phyloP scores from a whole-genome alignment of 495 filamentous ascomycete genomes.

The Schizothecium vesticola region DNA sequence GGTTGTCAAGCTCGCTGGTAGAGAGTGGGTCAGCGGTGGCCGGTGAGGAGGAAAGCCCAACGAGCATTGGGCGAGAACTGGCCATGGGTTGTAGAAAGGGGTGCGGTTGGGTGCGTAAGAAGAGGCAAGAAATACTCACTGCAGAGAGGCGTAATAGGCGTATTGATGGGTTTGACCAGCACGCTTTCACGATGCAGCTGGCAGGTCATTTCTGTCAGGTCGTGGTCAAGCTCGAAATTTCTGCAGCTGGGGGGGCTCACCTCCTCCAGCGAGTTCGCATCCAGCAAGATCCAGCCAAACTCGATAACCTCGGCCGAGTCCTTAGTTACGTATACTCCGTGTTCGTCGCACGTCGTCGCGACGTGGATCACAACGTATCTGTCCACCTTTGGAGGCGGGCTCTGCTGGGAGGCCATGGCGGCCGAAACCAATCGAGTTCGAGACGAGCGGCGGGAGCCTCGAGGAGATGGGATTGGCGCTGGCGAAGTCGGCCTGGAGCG shows the following conservation, averaged over 20 bases:
- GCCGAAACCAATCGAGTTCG: constrained; percentile 11
- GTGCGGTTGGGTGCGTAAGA: constrained; percentile 2
- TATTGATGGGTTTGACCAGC: constrained; percentile 96
- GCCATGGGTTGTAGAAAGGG: background rate
- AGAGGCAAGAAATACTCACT: constrained; percentile 60
- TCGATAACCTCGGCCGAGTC: constrained; percentile 99
- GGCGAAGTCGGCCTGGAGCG: background rate
- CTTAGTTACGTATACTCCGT: constrained; percentile 98
- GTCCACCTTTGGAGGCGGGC: constrained; percentile 62
- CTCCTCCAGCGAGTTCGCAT: constrained; percentile 87
- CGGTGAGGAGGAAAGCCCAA: background rate
- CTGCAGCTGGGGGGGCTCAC: constrained; percentile 42
- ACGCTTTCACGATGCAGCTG: constrained; percentile 93
- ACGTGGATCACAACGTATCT: constrained; percentile 97
- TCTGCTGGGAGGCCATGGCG: constrained; percentile 43
- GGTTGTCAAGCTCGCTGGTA: constrained; percentile 85
- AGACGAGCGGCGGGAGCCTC: constrained; percentile 9
- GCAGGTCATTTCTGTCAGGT: constrained; percentile 3
- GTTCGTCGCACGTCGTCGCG: constrained; percentile 97
- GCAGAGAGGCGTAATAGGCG: constrained; percentile 95
- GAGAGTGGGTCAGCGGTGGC: constrained; percentile 21
- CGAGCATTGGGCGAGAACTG: constrained; percentile 9
- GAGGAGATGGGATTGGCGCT: constrained; percentile 3
- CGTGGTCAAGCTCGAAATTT: background rate
- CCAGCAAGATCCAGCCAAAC: constrained; percentile 93